Conservation (phyloP, 129 eudicot species). For the Rutidosis leptorrhynchoides region DNA sequence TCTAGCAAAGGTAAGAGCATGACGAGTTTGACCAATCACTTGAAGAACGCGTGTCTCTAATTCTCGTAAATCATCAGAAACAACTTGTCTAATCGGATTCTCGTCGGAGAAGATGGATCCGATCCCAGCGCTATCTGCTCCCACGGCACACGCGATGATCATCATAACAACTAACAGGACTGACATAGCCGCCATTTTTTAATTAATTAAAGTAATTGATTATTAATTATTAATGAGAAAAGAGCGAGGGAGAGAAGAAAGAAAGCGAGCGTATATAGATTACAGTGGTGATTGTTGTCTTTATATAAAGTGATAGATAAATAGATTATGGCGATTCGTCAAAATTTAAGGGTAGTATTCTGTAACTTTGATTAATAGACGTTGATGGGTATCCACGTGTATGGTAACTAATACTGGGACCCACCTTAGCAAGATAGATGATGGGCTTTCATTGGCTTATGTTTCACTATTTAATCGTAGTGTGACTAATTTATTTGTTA, state of each 20-base stretch:
- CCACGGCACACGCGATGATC: slow-evolving; percentile 37
- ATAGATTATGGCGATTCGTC: neutral
- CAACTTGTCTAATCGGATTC: slow-evolving; percentile 84
- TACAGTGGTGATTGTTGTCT: neutral
- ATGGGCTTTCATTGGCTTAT: slow-evolving; percentile 15
- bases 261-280: neutral
- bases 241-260: neutral
- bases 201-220: too few species aligned
- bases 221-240: too few species aligned
- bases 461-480: neutral
- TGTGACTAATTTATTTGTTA: neutral
- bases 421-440: neutral
- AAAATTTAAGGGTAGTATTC: neutral
- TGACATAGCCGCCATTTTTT: slow-evolving; percentile 27
- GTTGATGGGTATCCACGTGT: slow-evolving; percentile 14
- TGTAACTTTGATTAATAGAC: neutral
- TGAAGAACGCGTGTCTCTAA: slow-evolving; percentile 47
- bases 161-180: slow-evolving; percentile 19
- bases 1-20: slow-evolving; percentile 86
- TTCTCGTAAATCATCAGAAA: slow-evolving; percentile 56
- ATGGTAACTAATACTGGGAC: slow-evolving; percentile 1
- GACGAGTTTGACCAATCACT: slow-evolving; percentile 63
- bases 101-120: slow-evolving; percentile 51
- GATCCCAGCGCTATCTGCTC: slow-evolving; percentile 29
- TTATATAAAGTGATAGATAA: slow-evolving; percentile 5